phyloP scores from a whole-genome alignment of 768 basidiomycete genomes.

The Hydnomerulius pinastri region DNA sequence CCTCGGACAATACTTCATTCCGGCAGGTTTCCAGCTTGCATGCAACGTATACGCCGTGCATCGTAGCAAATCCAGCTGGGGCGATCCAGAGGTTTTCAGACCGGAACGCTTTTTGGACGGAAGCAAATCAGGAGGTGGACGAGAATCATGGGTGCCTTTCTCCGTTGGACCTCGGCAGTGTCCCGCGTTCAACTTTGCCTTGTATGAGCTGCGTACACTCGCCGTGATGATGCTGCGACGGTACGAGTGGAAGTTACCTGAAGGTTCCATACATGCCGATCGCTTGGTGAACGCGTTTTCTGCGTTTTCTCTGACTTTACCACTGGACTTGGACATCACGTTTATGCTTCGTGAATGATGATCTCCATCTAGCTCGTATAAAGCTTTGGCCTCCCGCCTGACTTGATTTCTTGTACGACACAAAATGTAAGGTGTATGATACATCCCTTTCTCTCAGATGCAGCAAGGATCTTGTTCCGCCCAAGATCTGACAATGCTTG shows the following conservation, averaged over 20 bases:
- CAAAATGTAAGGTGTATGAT: no score
- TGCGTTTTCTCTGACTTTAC: constrained; percentile 37
- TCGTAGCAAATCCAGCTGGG: constrained; percentile 27
- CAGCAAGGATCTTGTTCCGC: no score
- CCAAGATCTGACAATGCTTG: neutral
- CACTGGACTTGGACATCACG: constrained; percentile 33
- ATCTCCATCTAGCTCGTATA: no score
- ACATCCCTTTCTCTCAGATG: no score
- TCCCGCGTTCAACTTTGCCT: constrained; percentile 31
- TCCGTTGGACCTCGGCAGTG: constrained; percentile 37
- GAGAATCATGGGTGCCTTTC: constrained; percentile 31
- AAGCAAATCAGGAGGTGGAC: no score
- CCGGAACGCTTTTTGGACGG: constrained; percentile 32
- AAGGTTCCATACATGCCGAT: constrained; percentile 25
- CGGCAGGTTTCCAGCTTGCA: neutral
- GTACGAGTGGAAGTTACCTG: constrained; percentile 38
- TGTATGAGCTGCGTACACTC: constrained; percentile 36
- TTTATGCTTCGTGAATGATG: constrained; percentile 29
- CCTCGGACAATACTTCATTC: neutral
- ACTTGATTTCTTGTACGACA: no score
- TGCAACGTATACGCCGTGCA: constrained; percentile 10
- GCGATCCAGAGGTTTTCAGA: constrained; percentile 29
- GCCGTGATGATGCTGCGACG: constrained; percentile 34
- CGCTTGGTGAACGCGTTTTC: constrained; percentile 36
- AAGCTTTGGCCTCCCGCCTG: no score